Evolutionary conservation across 441 rosid genomes (phyloP), one percentile per base, ranked within the genome.

Genomic region (Biscutella laevigata): DNA sequence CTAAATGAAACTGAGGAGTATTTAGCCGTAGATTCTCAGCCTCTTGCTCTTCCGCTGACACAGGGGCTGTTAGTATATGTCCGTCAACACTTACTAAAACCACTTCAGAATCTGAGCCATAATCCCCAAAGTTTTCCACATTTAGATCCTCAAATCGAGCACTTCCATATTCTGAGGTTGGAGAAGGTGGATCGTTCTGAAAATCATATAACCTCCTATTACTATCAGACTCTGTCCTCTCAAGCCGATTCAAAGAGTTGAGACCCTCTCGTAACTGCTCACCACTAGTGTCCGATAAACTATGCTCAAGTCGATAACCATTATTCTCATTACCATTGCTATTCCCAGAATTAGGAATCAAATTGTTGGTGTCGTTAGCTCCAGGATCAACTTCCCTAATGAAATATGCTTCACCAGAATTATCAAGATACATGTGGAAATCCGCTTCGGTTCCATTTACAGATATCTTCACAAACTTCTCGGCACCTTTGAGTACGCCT

Each of bases 361-460:
- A 36, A 16, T 2, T 43, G 3, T 1, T 44, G 21, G 44, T 6
- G 8, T 59, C 66, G 3, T 26, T 38, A 32, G 57, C 3, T 16
- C 68, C 69, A 36, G 76, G 72, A 61, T 88, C 84, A 46, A 73
- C 81, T 74, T 79, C 89, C 57, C 73, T 76, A 57, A 77, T 61
- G 76, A 88, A 85, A 71, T 83, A 88, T 13, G 96, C 95, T 70
- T 85, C 89, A 3, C 96, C 96, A 3, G 96, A 83, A 49, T 88
- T 81, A 69, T 88, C 96, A 59, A 88, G 92, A 53, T 69, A 78
- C 96, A 88, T 88, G 66, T 83, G 89, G 54, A 88, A 88, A 71
- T 74, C 67, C 0, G 88, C 92, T 57, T 88, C 92, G 2, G 76
- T 41, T 1, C 86, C 95, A 66, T 88, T 88, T 4, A 88, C 95